Evolutionary conservation across 140 eudicot species (phyloP), one percentile per base, ranked within the genome.

Genomic region (Erigeron philadelphicus): DNA sequence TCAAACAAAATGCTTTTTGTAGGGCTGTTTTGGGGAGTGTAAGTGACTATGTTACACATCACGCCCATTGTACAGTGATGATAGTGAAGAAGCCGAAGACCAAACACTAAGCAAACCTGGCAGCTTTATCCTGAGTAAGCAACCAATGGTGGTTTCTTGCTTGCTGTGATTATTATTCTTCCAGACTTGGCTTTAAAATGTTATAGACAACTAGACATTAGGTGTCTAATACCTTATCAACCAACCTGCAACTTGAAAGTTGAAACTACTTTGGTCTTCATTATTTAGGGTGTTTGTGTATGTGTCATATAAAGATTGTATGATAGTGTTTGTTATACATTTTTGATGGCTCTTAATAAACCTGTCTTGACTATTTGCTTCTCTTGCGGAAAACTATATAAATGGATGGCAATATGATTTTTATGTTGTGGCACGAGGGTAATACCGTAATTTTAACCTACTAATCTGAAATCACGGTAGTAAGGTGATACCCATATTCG

Each of bases 1-100:
- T 4, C 1, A 38, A 11, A 42, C 31, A 10, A 25, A 35, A 21
- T 68, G 58, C 9, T 18, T 49, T 43, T 59, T 80, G 81, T 81
- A 91, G 97, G 95, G 95, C 96, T 67, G 91, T 90, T 60, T 76
- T 90, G 82, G 97, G 97, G 3, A 90, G 97, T 54, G 97, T 91
- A 48, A 91, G 96, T 48, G 98, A 92, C 78, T 92, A 92, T 55
- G 88, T 95, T 72, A 84, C 89, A 52, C 97, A 91, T 77, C 97
- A 91, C 81, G 97, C 97, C 60, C 96, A 88, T 61, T 91, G 97
- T 88, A 80, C 86, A 0, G 97, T 91, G 80, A 84, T 86, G 95
- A 84, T 91, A 35, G 98, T 88, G 75, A 92, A 92, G 87, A 86
- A 64, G 85, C 96, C 98, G 0, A 91, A 91, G 78, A 72, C 23